Evolutionary conservation across 805 yeast species (phyloP).

Genomic region (Saccharomycopsis sp.): DNA sequence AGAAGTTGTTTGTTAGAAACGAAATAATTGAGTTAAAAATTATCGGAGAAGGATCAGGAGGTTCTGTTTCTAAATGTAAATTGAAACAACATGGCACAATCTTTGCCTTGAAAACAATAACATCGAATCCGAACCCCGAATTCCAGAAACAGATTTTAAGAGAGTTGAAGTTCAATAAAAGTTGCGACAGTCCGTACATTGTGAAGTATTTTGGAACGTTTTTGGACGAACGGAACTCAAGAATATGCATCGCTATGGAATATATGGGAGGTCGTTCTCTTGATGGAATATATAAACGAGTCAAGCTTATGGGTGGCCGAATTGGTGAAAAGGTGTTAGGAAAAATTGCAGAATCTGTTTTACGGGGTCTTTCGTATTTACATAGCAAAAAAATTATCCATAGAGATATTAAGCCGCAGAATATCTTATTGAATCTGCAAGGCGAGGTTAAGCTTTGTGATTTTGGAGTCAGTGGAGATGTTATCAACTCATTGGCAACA

Average conservation of each 20-base stretch:
- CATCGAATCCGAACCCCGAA: conserved; percentile 60
- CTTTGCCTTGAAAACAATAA: conserved; percentile 69
- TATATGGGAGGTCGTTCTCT: conserved; percentile 90
- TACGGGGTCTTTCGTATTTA: conserved; percentile 78
- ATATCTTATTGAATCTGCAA: conserved; percentile 63
- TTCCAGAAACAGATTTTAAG: conserved; percentile 85
- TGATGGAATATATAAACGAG: conserved; percentile 83
- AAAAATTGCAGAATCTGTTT: conserved; percentile 78
- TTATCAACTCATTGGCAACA: conserved; percentile 89
- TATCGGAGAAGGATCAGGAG: conserved; percentile 94
- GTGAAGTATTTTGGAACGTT: conserved; percentile 93
- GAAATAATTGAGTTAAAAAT: conserved; percentile 62
- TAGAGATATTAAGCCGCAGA: conserved; percentile 94
- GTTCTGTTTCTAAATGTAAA: conserved; percentile 76
- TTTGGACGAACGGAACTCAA: conserved; percentile 63
- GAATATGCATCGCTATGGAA: conserved; percentile 94
- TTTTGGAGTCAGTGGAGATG: conserved; percentile 97
- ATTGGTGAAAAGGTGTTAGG: conserved; percentile 92
- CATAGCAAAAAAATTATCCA: conserved; percentile 87
- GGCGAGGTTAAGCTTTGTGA: conserved; percentile 94
- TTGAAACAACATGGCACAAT: conserved; percentile 51
- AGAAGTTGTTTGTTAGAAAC: conserved; percentile 40
- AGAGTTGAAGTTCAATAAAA: conserved; percentile 81
- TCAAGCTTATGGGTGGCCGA: conserved; percentile 68
- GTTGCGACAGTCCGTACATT: conserved; percentile 76